Evolutionary conservation across 805 yeast genomes (phyloP).

Genomic region (Ogataea pilisensis): DNA sequence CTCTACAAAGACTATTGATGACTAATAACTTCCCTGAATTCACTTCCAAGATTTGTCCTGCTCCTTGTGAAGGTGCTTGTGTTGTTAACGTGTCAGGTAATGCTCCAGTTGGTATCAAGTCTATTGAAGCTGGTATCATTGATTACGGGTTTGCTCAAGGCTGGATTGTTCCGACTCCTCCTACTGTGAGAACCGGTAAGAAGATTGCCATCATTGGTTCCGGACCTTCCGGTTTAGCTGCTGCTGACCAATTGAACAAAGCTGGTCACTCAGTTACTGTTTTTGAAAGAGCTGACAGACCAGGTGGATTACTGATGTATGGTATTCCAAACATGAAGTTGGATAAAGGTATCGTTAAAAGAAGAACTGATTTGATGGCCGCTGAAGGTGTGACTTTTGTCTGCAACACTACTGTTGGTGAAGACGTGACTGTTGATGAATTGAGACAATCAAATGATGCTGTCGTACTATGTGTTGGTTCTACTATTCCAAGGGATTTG

Average conservation of each 20-base stretch:
- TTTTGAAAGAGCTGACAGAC: conserved; percentile 90
- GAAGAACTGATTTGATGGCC: conserved; percentile 85
- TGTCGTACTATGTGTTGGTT: conserved; percentile 87
- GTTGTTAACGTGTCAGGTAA: conserved; percentile 80
- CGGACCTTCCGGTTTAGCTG: conserved; percentile 95
- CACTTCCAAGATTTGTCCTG: conserved; percentile 97
- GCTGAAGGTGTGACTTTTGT: conserved; percentile 87
- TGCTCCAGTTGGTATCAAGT: conserved; percentile 94
- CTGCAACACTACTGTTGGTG: conserved; percentile 77
- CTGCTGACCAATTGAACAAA: conserved; percentile 94
- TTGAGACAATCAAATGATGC: conserved; percentile 69
- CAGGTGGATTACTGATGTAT: conserved; percentile 96
- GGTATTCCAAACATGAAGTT: conserved; percentile 99
- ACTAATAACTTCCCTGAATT: conserved; percentile 99
- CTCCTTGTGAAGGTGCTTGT: conserved; percentile 98
- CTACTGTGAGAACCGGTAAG: conserved; percentile 77
- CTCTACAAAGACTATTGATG: conserved; percentile 85
- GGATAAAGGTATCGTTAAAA: conserved; percentile 86
- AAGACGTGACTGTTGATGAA: conserved; percentile 69
- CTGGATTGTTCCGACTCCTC: conserved; percentile 87
- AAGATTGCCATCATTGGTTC: conserved; percentile 87
- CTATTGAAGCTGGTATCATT: conserved; percentile 92
- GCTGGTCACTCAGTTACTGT: conserved; percentile 94
- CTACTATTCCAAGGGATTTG: conserved; percentile 94
- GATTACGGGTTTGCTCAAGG: conserved; percentile 96